Conservation (phyloP, 176 grass and related monocot species). For the Musa itinerans region DNA sequence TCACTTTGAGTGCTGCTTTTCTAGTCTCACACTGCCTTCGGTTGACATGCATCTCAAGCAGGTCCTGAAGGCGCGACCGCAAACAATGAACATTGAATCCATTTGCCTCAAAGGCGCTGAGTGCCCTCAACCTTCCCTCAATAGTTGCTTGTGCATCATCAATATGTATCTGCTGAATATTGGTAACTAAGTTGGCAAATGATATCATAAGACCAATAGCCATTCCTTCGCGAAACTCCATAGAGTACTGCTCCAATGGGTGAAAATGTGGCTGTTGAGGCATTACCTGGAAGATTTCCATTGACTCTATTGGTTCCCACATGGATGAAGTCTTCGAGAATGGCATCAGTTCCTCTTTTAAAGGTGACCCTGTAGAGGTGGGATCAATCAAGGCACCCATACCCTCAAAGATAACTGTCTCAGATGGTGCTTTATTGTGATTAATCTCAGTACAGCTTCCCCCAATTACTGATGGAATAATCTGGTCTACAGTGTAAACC, state of each 20-base stretch:
- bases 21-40: not conserved
- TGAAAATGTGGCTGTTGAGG: slow-evolving; percentile 60
- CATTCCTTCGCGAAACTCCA: slow-evolving; percentile 45
- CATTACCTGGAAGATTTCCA: slow-evolving; percentile 25
- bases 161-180: slow-evolving; percentile 22
- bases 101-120: slow-evolving; percentile 32
- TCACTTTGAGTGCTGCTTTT: slow-evolving; percentile 14
- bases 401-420: slow-evolving; percentile 6
- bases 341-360: not conserved
- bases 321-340: slow-evolving; percentile 38
- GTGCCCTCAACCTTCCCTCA: slow-evolving; percentile 25
- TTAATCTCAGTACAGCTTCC: slow-evolving; percentile 2
- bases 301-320: slow-evolving; percentile 44
- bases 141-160: slow-evolving; percentile 23
- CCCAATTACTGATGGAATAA: not conserved
- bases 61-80: slow-evolving; percentile 13
- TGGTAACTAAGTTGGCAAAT: slow-evolving; percentile 31
- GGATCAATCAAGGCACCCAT: slow-evolving; percentile 7
- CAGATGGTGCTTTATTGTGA: not conserved
- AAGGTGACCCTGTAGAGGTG: slow-evolving; percentile 1
- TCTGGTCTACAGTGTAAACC: not conserved
- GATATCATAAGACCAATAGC: slow-evolving; percentile 56
- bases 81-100: slow-evolving; percentile 44
- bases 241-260: slow-evolving; percentile 24
- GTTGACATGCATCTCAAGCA: slow-evolving; percentile 30